Conservation (phyloP, 495 filamentous ascomycete genomes). For the Geopyxis carbonaria region DNA sequence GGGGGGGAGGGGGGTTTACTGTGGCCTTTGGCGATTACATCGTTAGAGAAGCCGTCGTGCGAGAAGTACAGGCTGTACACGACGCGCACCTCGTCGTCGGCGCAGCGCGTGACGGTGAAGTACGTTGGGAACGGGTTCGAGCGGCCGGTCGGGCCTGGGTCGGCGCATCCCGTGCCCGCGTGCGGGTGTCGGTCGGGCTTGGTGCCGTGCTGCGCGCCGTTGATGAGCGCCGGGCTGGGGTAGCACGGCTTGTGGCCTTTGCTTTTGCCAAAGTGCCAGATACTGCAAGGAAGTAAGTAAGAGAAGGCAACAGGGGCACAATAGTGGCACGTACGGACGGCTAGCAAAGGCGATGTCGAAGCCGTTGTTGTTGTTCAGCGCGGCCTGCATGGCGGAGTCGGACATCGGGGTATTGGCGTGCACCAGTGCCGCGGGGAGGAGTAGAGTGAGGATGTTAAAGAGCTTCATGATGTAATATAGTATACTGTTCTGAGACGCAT, state of each 20-base stretch:
- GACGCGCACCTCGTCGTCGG: constrained; percentile 14
- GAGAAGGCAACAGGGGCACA: no score
- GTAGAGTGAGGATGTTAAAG: no score
- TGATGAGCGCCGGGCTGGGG: constrained; percentile 9
- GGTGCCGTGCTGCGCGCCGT: constrained; percentile 18
- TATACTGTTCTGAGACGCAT: no score
- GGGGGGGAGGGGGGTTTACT: constrained; percentile 3
- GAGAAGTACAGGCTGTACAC: constrained; percentile 15
- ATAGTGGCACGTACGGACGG: no score
- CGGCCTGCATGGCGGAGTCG: constrained; percentile 11
- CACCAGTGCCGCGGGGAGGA: no score
- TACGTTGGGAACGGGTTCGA: constrained; percentile 20
- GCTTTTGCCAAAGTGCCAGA: constrained; percentile 17
- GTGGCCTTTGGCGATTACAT: constrained; percentile 15
- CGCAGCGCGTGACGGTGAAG: constrained; percentile 15
- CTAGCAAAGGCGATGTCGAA: constrained; percentile 18
- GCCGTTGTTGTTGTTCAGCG: constrained; percentile 11
- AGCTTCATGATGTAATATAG: no score
- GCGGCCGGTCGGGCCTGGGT: no score
- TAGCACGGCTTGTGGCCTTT: constrained; percentile 18
- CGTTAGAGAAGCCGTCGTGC: constrained; percentile 16
- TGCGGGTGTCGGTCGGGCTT: constrained; percentile 12
- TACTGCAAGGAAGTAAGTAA: no score
- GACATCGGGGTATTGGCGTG: constrained; percentile 14
- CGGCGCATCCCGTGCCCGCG: constrained; percentile 11